Base-by-base conservation (phyloP, 331 rosid species). In the Rhamnella rubrinervis region DNA sequence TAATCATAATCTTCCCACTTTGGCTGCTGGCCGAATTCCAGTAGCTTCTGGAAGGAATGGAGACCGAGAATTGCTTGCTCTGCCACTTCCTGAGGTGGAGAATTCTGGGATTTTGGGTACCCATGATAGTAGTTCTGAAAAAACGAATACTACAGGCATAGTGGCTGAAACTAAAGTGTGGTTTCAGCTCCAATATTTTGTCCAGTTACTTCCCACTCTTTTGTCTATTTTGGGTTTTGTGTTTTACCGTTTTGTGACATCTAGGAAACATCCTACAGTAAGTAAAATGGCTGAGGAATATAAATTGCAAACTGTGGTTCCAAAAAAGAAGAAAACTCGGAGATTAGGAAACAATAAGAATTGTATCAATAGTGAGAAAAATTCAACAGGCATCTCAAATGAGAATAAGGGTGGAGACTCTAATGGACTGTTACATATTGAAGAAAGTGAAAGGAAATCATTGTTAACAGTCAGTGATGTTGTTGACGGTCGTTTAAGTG, bases 251-350 rank as follows among this genome's bases (percentile, higher is more conserved):
- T 28, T 5, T 63, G 47, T 44, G 23, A 53, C 56, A 39, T 68
- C 50, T 6, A 53, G 72, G 51, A 65, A 70, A 46, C 53, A 56
- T 47, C 56, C 21, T 47, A 57, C 62, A 44, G 17, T 13, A 14
- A 80, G 67, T 49, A 53, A 23, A 50, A 16, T 38, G 25, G 51
- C 28, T 31, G 71, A 80, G 59, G 78, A 71, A 62, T 46, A 56
- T 52, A 71, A 71, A 46, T 20, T 26, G 39, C 75, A 80, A 65
- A 62, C 38, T 15, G 55, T 63, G 59, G 59, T 49, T 71, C 68
- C 78, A 47, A 75, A 57, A 62, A 80, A 67, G 72, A 80, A 75
- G 81, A 80, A 38, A 67, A 40, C 46, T 55, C 72, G 75, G 47
- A 71, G 61, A 63, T 51, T 57, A 9, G 81, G 78, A 63, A 75